These are phyloP conservation scores for Mitragyna speciosa DNA, from an alignment of 257 asterid species.

Conservation along the genomic window DNA sequence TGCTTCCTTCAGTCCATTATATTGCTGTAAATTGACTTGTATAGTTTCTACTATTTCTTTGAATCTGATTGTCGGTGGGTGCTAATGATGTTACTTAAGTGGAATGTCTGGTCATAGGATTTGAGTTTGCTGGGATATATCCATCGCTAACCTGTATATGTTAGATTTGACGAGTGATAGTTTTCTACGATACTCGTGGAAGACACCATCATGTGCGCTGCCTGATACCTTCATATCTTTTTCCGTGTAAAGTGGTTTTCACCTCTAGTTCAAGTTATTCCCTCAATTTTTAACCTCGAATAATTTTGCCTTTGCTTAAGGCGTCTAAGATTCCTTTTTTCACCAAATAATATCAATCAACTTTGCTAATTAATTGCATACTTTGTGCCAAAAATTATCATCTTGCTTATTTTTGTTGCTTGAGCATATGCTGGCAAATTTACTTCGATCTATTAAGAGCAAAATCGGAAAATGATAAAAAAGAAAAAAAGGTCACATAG, in stretches of 20 bases:
- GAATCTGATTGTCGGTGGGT: neutral
- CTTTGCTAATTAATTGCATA: neutral
- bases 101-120: neutral
- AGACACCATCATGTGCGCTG: neutral
- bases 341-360: no score
- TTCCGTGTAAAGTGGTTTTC: neutral
- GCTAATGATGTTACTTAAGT: neutral
- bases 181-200: neutral
- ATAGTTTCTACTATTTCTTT: neutral
- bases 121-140: neutral
- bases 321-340: neutral
- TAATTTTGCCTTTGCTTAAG: neutral
- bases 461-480: no score
- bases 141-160: neutral
- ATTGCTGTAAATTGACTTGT: constrained; percentile 2
- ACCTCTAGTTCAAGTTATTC: neutral
- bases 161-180: neutral
- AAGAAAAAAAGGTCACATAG: neutral
- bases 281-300: neutral
- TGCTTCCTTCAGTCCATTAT: constrained; percentile 35
- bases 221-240: neutral
- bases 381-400: neutral
- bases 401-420: neutral
- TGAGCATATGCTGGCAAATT: neutral
- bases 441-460: no score